Base-by-base conservation (phyloP, 2,329 filamentous ascomycete species). In the Fusarium chuoi region DNA sequence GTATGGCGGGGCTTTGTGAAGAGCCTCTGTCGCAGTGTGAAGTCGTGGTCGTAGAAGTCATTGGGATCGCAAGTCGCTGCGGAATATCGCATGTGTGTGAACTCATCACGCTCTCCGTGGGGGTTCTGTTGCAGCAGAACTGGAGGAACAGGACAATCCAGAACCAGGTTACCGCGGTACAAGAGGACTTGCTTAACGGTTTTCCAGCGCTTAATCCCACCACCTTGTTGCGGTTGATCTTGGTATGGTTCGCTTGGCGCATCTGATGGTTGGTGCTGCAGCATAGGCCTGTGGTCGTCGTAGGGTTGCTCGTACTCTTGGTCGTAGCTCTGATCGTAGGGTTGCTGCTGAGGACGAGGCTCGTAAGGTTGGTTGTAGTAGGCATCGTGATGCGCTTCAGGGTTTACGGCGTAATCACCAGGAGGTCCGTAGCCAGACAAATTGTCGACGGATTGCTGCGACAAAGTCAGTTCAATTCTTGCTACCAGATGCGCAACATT, bases 181-280 rank as follows among this genome's bases (percentile, higher is more conserved):
- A 99, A 85, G 78, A 97, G 92, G n/a, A 99, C 96, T 85, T 98
- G 94, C 84, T 98, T 99, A 55, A 99, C 96, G 0, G 96, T 99
- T 87, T 98, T 99, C 94, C 94, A 98, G 81, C 96, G 89, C 82
- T 94, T 92, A 75, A 98, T 91, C 22, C 80, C 81, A 26, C 74
- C 75, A 2, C 85, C 89, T 63, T 72, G 80, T 70, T 78, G 82
- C 30, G 80, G 83, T 24, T 85, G 82, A 62, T 88, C 88, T 54
- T 81, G 79, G 75, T 87, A 89, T 3, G 82, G 81, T 42, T 87
- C 85, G 65, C 80, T 84, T 68, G 75, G 74, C 14, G 61, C 78
- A 39, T 87, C 84, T 17, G 85, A 84, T 41, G 89, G 87, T 52
- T 90, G 90, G 56, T 90, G 88, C 30, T 89, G 84, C 39, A 98